Base-by-base conservation (phyloP, 805 yeast genomes). In the Saccharomyces mikatae region DNA sequence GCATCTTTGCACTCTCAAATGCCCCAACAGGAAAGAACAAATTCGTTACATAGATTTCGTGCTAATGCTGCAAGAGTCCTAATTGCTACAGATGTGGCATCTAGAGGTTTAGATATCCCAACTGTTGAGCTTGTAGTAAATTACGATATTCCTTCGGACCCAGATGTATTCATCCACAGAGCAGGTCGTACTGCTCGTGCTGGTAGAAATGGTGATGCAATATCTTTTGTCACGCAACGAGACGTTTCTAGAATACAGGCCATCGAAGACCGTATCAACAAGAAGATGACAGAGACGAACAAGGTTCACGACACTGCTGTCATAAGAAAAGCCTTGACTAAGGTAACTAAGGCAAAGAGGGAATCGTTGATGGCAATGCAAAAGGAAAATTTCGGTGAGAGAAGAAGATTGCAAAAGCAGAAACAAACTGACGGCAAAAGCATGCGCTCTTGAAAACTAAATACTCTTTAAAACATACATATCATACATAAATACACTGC, bases 141-240 rank as follows among this genome's bases (percentile, higher is more conserved):
- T 68, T 94, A 81, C 65, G 98, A 94, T 65, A 81, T 94, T 26
- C 99, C 99, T 4, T 90, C 94, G 0, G 97, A 94, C 66, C 88
- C 98, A 2, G 97, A 94, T 65, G 97, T 94, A 59, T 94, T 89
- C 64, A 90, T 94, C 52, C 99, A 94, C 72, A 78, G 99, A 70
- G 96, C 92, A 10, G 99, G 99, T 75, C 88, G 99, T 81, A 92
- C 99, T 11, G 99, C 98, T 9, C 87, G 99, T 80, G 98, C 98
- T 2, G 98, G 98, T 1, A 79, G 96, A 62, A 73, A 75, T 51
- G 99, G 99, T 73, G 89, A 83, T 58, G 80, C 96, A 6, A 75
- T 94, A 1, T 81, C 94, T 13, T 78, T 94, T 55, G 86, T 94
- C 3, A 82, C 96, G 0, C 96, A 91, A 62, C 82, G 86, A 56